A percentile compares a stretch with the other conserved stretches of the same genome.
Conservation (phyloP, 2,329 filamentous ascomycete genomes). For the Cladophialophora yegresii region DNA sequence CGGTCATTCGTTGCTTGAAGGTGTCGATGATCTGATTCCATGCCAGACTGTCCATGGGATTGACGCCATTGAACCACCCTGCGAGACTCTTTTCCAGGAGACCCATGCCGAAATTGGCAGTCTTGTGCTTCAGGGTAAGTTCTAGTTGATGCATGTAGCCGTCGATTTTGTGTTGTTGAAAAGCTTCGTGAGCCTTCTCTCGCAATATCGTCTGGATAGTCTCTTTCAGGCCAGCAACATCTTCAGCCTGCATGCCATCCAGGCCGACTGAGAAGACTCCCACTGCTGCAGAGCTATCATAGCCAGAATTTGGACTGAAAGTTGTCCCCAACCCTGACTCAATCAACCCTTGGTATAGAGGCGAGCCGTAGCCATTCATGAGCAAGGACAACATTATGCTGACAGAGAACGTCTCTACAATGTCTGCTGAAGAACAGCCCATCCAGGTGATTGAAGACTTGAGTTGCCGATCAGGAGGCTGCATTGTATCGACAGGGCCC, state of each 20-base stretch:
- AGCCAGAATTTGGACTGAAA: constrained; percentile 92
- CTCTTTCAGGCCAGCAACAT: constrained; percentile 74
- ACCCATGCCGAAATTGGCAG: constrained; percentile 88
- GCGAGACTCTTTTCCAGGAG: constrained; percentile 86
- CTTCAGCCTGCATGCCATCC: constrained; percentile 80
- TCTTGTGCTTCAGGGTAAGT: constrained; percentile 92
- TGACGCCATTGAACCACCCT: constrained; percentile 92
- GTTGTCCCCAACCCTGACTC: constrained; percentile 88
- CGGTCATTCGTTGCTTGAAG: constrained; percentile 72
- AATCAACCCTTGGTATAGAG: constrained; percentile 83
- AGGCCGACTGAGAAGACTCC: constrained; percentile 89
- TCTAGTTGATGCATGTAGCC: constrained; percentile 93
- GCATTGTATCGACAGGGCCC: constrained; percentile 83
- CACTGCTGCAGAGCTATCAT: constrained; percentile 73
- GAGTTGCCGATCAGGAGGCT: constrained; percentile 81
- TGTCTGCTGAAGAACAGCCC: constrained; percentile 76
- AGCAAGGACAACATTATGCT: constrained; percentile 79
- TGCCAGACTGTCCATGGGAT: constrained; percentile 85
- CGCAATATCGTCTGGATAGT: constrained; percentile 72
- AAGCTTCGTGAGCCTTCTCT: constrained; percentile 72
- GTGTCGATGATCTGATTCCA: constrained; percentile 86
- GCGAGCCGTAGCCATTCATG: constrained; percentile 93
- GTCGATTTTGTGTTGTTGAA: constrained; percentile 87
- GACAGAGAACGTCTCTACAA: constrained; percentile 85
- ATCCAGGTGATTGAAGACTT: constrained; percentile 96